Base-by-base conservation (phyloP, 768 basidiomycete genomes). In the Xerocomellus amylosporus region DNA sequence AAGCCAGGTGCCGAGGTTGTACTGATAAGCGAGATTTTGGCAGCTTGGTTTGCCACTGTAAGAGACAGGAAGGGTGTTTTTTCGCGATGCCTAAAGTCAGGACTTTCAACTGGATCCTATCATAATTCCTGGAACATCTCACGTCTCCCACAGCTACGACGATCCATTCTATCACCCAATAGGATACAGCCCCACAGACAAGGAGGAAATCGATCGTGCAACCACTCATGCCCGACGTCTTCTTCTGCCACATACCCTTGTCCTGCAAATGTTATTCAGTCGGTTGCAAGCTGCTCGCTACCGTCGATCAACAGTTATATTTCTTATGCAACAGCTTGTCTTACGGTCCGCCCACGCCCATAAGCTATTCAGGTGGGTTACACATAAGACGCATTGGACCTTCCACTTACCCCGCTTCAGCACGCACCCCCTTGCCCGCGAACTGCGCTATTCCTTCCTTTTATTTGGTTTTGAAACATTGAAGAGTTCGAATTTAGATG, bases 251-350 rank as follows among this genome's bases (percentile, higher is more conserved):
- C 97, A 98, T 72, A 78, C 81, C 2, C 77, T 95, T 15, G 79
- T 98, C 26, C 69, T 98, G 43, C 86, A 93, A 59, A 88, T 98
- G 79, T 70, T 98, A 9, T 84, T 93, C 54, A 97, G 93, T 68
- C 86, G 94, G 41, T 78, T 97, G 59, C 96, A 98, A 73, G 91
- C 96, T 40, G 92, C 95, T 48, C 85, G 93, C 55, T 96, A 98
- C 74, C 82, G 88, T 36, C 79, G 88, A 52, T 85, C 88, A 0
- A 86, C 86, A 10, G 83, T 98, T 36, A 92, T 97, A 80, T 79
- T 88, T 49, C 77, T 96, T 15, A 84, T 95, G 49, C 86, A 93
- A 60, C 83, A 90, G 28, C 70, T 98, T n/a, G 84, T 95, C 6
- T 68, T 93, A 43, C 83, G 88, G n/a, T 90, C 93, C 13, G 80